Conservation (phyloP, 352 stramenopile genomes). For the Globisporangium emineosum region DNA sequence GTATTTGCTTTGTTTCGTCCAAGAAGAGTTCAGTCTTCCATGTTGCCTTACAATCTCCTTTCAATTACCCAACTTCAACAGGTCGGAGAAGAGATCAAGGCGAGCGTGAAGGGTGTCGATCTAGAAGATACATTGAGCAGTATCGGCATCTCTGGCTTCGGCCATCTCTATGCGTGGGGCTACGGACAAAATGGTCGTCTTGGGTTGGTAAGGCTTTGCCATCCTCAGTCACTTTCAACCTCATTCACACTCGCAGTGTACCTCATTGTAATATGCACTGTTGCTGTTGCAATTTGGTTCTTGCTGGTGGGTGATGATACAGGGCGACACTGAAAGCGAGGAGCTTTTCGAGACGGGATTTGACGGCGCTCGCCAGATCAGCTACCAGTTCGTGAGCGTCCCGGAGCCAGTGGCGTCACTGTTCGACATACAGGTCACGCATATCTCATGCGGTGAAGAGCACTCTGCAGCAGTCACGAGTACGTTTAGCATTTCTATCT, state of each 20-base stretch:
- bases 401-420: constrained; percentile 50
- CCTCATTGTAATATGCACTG: not conserved
- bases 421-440: constrained; percentile 38
- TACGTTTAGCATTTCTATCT: constrained; percentile 23
- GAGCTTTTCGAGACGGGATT: constrained; percentile 61
- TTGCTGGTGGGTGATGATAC: not conserved
- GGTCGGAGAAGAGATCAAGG: constrained; percentile 45
- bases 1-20: constrained; percentile 13
- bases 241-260: no score
- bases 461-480: constrained; percentile 62
- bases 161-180: constrained; percentile 66
- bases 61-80: constrained; percentile 9
- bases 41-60: not conserved
- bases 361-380: constrained; percentile 59
- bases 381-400: constrained; percentile 53
- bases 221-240: not conserved
- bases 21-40: not conserved
- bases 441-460: constrained; percentile 60
- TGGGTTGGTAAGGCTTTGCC: constrained; percentile 36
- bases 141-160: constrained; percentile 36
- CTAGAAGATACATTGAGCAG: constrained; percentile 42
- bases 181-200: constrained; percentile 64
- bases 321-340: constrained; percentile 74
- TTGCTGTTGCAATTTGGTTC: not conserved
- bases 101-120: constrained; percentile 34